A percentile compares a stretch with the other conserved stretches of the same genome.
Conservation (phyloP, 305 asterid genomes). For the Fraxinus greggii region DNA sequence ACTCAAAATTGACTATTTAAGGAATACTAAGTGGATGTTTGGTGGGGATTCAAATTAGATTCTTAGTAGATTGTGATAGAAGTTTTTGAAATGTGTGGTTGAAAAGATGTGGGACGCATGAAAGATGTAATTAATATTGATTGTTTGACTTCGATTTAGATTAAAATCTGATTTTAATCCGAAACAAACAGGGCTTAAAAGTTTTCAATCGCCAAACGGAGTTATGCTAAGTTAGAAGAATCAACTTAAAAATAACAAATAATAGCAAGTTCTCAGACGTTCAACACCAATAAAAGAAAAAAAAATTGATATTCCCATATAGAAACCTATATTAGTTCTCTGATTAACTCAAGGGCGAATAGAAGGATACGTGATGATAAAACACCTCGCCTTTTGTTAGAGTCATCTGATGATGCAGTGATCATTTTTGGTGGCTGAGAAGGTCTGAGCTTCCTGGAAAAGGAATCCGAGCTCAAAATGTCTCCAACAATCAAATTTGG, state of each 20-base stretch:
- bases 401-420: conserved; percentile 65
- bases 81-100: no score
- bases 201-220: background rate
- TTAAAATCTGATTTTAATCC: no score
- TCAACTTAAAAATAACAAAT: background rate
- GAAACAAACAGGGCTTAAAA: no score
- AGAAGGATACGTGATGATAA: conserved; percentile 81
- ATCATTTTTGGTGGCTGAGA: conserved; percentile 72
- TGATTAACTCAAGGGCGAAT: conserved; percentile 12
- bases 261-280: background rate
- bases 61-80: no score
- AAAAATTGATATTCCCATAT: conserved; percentile 11
- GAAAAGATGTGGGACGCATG: no score
- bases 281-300: background rate
- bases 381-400: conserved; percentile 70
- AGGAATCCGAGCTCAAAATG: conserved; percentile 27
- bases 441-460: conserved; percentile 60
- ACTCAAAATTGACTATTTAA: background rate
- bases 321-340: conserved; percentile 21
- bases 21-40: no score
- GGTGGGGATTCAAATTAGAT: no score
- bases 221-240: background rate
- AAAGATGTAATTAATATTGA: no score
- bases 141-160: no score
- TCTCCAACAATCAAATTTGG: conserved; percentile 17